Evolutionary conservation across 148 eudicot species (phyloP), one percentile per base, ranked within the genome.

Genomic region (Dianthus caryophyllus): DNA sequence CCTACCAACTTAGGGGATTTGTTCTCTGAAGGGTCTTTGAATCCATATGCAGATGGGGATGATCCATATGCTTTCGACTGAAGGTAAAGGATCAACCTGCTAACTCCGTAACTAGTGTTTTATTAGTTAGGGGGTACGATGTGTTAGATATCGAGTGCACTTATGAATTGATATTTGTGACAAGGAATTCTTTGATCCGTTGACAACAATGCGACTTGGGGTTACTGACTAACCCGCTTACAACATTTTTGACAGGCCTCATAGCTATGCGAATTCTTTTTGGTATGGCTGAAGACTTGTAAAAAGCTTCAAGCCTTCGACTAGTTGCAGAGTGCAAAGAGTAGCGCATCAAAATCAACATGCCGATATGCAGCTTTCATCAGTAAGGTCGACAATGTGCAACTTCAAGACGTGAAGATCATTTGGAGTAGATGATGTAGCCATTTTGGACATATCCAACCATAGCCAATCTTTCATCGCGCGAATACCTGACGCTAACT

Each of bases 61-160:
- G 99, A 94, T 76, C 99, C 99, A 50, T 94, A 94, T 78, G 93
- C 93, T 64, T 94, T 94, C 67, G 99, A 85, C 68, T 94, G 81
- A 84, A 83, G 90, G 90, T 94, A 81, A 20, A 44, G 10, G 18
- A 39, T 36, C 61, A 57, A 71, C 49, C 22, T 57, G 36, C 30
- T 75, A 15, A 8, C 30, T 65, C n/a, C 18, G 14, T 33, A 46
- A 57, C 50, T 13, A 6, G 5, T 2, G 24, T 75, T 51, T 39
- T 43, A 22, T 14, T 18, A 25, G 10, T 50, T 60, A 33, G 38
- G 38, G 7, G 3, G 4, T 33, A 33, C 7, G 3, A 33, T 33
- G 38, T 2, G 7, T 7, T 2, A 33, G 3, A 33, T 7, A 33
- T 7, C 38, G 38, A 33, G 38, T 43, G 29, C 31, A n/a, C n/a